These are phyloP conservation scores for Eucalyptus curtisii DNA, from an alignment of 345 rosid genomes.

Conservation along the genomic window DNA sequence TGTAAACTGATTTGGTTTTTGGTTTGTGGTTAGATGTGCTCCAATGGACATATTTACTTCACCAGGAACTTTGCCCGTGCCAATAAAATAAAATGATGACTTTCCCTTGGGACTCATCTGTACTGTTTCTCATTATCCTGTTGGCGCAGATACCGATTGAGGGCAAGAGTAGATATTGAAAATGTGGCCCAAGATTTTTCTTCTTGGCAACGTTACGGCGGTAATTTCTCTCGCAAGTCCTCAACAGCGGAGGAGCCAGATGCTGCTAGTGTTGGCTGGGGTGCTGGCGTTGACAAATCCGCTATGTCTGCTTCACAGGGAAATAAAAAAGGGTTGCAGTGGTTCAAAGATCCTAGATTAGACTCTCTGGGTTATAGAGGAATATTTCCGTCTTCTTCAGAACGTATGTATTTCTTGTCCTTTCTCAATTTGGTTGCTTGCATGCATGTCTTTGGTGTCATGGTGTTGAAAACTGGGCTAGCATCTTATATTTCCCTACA, in stretches of 20 bases:
- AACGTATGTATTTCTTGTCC: conserved; percentile 30
- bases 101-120: background rate
- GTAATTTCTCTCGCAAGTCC: conserved; percentile 18
- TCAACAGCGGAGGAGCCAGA: conserved; percentile 39
- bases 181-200: conserved; percentile 53
- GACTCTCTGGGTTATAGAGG: conserved; percentile 76
- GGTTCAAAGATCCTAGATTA: conserved; percentile 88
- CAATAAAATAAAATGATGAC: background rate
- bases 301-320: conserved; percentile 51
- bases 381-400: conserved; percentile 41
- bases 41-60: background rate
- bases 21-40: background rate
- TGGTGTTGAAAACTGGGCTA: background rate
- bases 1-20: background rate
- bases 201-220: conserved; percentile 82
- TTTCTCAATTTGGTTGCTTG: background rate
- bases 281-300: conserved; percentile 34
- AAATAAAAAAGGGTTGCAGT: conserved; percentile 52
- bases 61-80: background rate
- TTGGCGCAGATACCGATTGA: conserved; percentile 56
- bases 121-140: background rate
- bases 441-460: background rate
- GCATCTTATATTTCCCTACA: background rate
- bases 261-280: conserved; percentile 67
- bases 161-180: conserved; percentile 87